These are phyloP conservation scores for sweet orange (Citrus sinensis) DNA, from an alignment of 345 rosid genomes.

Conservation along the genomic window DVS_A1.0 CM039162.1:4521001-4521500, in stretches of 20 bases:
- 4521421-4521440: neutral
- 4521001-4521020: neutral
- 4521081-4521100: slow-evolving; percentile 57
- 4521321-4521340: slow-evolving; percentile 67
- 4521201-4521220: neutral
- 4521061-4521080: slow-evolving; percentile 78
- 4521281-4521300: neutral
- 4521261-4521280: neutral
- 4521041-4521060: slow-evolving; percentile 79
- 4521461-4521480: neutral
- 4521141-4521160: neutral
- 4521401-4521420: slow-evolving; percentile 74
- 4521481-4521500: neutral
- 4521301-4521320: slow-evolving; percentile 71
- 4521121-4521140: slow-evolving; percentile 28
- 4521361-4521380: slow-evolving; percentile 77
- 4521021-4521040: slow-evolving; percentile 34
- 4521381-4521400: slow-evolving; percentile 84
- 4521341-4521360: slow-evolving; percentile 86
- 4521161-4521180: neutral
- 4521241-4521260: neutral
- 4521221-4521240: neutral
- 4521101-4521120: slow-evolving; percentile 65
- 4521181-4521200: neutral
- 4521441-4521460: neutral